Evolutionary conservation across 352 stramenopile genomes (phyloP), one percentile per base, ranked within the genome.

Genomic region (Globisporangium paroecandrum): DNA sequence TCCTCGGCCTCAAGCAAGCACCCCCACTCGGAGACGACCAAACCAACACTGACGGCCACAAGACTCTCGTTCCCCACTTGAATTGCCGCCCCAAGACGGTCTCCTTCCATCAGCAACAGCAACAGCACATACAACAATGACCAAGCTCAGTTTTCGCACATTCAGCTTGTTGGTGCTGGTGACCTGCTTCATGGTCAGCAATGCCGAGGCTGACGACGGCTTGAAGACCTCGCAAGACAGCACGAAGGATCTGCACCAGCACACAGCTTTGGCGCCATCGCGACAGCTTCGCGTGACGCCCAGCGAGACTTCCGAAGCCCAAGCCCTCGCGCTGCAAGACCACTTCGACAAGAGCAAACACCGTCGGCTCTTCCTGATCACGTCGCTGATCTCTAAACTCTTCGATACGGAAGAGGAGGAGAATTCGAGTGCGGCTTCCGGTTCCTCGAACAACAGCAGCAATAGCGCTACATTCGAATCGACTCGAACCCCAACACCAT

Each of bases 341-440:
- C 54, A 18, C 54, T 8, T 6, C 22, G 49, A 56, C 49, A 38
- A 13, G 4, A 41, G 2, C 5, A 9, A 38, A 9, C 54, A 59
- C 15, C 54, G 54, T 20, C 54, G 36, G 18, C 54, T 59, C 27
- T 59, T 59, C 15, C 27, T 59, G 24, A 59, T 59, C 27, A 59
- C 54, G 54, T 41, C 25, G 12, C 10, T 41, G 12, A 59, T 59
- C 54, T 59, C 54, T 5, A 59, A 59, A 2, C 54, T 59, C 54
- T 36, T 59, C 20, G 27, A 27, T 18, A 20, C 38, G 25, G 27
- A 58, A 6, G 51, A 59, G 25, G 20, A 59, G 2, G 9, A 59
- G 5, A 58, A 58, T 25, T 59, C 54, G 4, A 18, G 1, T 20
- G 22, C 54, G 25, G 15, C 13, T 2, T 59, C 54, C 12, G 3